Evolutionary conservation across 345 rosid genomes (phyloP).

Genomic region (Durio zibethinus): DNA sequence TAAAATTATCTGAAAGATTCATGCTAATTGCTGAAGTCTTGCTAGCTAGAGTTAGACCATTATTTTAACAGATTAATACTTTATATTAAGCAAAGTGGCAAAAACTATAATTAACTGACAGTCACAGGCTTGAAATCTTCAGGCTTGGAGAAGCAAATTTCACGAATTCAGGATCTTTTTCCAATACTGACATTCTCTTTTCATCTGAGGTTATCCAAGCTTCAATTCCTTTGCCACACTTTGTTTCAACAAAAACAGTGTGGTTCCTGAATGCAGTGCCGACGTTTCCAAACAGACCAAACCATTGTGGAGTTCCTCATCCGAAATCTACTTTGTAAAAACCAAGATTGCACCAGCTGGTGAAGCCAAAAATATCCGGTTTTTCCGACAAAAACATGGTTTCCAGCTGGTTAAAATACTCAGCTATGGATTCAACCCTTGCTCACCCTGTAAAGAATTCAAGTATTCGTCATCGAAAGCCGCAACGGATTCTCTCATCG

Average conservation of each 20-base stretch:
- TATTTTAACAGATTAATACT: neutral
- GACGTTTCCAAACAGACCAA: neutral
- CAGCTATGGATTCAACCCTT: neutral
- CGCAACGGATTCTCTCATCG: neutral
- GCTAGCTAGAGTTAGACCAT: neutral
- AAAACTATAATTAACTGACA: no score
- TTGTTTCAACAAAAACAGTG: neutral
- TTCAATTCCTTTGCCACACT: slow-evolving; percentile 5
- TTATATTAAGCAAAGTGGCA: neutral
- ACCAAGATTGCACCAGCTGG: neutral
- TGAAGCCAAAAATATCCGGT: neutral
- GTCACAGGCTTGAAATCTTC: neutral
- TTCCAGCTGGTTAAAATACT: neutral
- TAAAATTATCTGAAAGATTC: no score
- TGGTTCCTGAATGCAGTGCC: neutral
- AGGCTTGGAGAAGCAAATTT: neutral
- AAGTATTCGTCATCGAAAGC: neutral
- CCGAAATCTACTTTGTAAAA: neutral
- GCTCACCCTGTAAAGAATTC: neutral
- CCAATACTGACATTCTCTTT: neutral
- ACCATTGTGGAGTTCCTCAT: neutral
- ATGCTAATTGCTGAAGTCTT: no score
- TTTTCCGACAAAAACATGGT: neutral
- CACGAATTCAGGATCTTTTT: slow-evolving; percentile 1
- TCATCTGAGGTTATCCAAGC: slow-evolving; percentile 14